Evolutionary conservation across 176 grass and related monocot genomes (phyloP), one percentile per base, ranked within the genome.

Genomic region (Musa schizocarpa): DNA sequence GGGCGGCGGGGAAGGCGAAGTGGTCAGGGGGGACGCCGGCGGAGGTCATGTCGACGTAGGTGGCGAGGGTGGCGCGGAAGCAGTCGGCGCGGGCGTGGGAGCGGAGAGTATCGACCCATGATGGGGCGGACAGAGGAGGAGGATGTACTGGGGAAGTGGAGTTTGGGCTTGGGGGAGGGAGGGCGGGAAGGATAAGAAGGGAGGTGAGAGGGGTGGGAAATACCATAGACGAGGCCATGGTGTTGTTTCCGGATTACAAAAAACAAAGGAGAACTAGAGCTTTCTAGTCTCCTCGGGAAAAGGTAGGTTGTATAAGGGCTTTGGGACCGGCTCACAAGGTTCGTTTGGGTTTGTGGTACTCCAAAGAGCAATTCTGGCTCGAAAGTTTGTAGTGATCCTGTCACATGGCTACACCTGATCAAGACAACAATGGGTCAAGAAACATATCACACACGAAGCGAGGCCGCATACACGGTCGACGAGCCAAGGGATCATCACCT

Each of bases 1-100:
- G 53, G 14, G 91, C 87, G 0, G 87, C 82, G 43, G 91, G 90
- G 71, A 93, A 86, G 50, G 91, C 85, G 52, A 89, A 87, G 79
- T 81, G 68, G 75, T 93, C 77, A 8, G 86, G 87, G 23, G 19
- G 66, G 13, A 85, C 17, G 12, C 80, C 71, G 56, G 82, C 65
- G 54, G 75, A 55, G 7, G 79, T 48, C 83, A 92, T 87, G 52
- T 78, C 76, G 83, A 85, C 76, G 77, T 83, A 87, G 21, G 82
- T 77, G 74, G 72, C 75, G 68, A 92, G 89, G 43, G 89, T 83
- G 24, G 85, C 64, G 23, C 19, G 64, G 83, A 83, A 85, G 51
- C 77, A 48, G 25, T 73, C 72, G 1, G 66, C 55, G 20, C 82
- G 79, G 23, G 89, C 86, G 49, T 87, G 76, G 51, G 68, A 85